phyloP scores from a whole-genome alignment of 2,329 filamentous ascomycete species.

The Arthrobotrys sphaeroides region DNA sequence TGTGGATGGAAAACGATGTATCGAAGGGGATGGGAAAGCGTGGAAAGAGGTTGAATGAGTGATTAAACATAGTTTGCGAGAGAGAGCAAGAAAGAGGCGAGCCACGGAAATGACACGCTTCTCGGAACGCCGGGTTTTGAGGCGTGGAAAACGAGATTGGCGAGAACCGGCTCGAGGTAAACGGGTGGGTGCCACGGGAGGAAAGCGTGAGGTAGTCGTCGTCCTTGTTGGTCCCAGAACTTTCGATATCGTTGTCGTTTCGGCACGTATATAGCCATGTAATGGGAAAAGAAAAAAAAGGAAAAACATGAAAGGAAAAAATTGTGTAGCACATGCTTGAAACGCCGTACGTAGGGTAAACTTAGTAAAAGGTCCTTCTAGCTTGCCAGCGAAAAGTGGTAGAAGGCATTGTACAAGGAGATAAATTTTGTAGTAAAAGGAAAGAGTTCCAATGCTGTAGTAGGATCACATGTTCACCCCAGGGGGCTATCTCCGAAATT shows the following conservation, averaged over 20 bases:
- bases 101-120: constrained; percentile 36
- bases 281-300: constrained; percentile 28
- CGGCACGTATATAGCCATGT: constrained; percentile 38
- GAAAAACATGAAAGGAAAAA: constrained; percentile 43
- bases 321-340: constrained; percentile 38
- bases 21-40: neutral
- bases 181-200: constrained; percentile 51
- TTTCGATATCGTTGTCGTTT: constrained; percentile 29
- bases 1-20: constrained; percentile 6
- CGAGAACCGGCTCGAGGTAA: constrained; percentile 48
- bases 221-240: constrained; percentile 24
- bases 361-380: constrained; percentile 47
- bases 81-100: constrained; percentile 27
- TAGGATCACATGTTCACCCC: constrained; percentile 44
- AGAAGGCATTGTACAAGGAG: constrained; percentile 29
- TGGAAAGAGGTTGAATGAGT: constrained; percentile 50
- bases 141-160: constrained; percentile 33
- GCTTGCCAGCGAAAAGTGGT: constrained; percentile 35
- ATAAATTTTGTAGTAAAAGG: constrained; percentile 25
- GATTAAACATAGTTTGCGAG: constrained; percentile 48
- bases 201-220: constrained; percentile 42
- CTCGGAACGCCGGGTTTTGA: constrained; percentile 10
- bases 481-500: constrained; percentile 40
- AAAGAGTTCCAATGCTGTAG: constrained; percentile 36
- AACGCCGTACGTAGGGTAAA: constrained; percentile 37